Base-by-base conservation (phyloP, 176 grass and related monocot species). In the Aegilops umbellulata region DNA sequence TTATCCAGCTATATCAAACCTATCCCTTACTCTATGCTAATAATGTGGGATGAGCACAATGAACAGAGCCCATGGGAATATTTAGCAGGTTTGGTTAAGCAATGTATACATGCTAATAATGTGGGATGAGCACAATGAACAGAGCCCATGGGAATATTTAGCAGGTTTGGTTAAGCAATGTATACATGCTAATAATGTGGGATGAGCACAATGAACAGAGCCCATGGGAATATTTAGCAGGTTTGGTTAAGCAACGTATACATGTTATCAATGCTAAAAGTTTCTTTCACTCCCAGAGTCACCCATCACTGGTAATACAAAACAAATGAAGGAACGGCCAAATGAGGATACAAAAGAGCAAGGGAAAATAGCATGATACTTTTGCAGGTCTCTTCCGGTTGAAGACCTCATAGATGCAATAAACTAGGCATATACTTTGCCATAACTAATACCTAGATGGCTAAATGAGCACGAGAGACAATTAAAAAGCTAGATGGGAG, bases 71-170 rank as follows among this genome's bases (percentile, higher is more conserved):
- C 36, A 38, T 15, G 31, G 64, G 53, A 74, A 32, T 53, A 41
- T 65, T 84, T 23, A 55, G 44, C 11, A 80, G 44, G 63, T 65
- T 32, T 74, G 53, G 67, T 55, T 65, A 79, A 88, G 41, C 65
- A 79, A 68, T 41, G 20, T 24, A 79, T 62, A 49, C 53, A 69
- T 53, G 64, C 34, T 69, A 76, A 77, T 71, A 76, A 76, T 74
- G 42, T 81, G 49, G 6, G 5, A 17, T 8, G 42, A 49, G 49
- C 74, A 83, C 30, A 60, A 26, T 15, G n/a, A 78, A 47, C 20
- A 65, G 26, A 64, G 65, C 12, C 74, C 36, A 38, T 15, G 31
- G 64, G 53, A 74, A 32, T 53, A 41, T 65, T 84, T 23, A 55
- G 44, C 11, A 80, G 44, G 63, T 65, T 32, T 74, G 53, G 67